phyloP scores from a whole-genome alignment of 345 rosid species.

The Populus deltoides region DNA sequence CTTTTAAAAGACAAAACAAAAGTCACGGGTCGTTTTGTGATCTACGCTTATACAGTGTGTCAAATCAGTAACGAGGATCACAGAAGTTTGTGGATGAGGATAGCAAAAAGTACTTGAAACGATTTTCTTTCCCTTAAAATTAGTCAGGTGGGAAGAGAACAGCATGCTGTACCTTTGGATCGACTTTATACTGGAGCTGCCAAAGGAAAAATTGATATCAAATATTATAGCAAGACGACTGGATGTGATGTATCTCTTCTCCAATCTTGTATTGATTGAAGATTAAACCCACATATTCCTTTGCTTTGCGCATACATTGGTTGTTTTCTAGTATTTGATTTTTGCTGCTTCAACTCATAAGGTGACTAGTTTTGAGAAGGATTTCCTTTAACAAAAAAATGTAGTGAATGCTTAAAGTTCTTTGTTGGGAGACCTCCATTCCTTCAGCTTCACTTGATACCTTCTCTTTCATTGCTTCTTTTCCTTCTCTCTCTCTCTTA shows the following conservation, averaged over 20 bases:
- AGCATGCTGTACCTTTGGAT: neutral
- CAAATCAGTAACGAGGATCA: neutral
- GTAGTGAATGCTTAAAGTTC: neutral
- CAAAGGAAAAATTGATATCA: neutral
- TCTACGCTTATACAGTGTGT: neutral
- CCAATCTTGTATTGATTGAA: neutral
- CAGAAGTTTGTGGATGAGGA: neutral
- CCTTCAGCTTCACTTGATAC: neutral
- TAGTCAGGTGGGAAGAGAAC: neutral
- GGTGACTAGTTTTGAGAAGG: neutral
- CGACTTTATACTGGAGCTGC: neutral
- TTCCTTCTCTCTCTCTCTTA: neutral
- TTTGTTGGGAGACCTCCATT: neutral
- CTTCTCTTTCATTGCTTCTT: neutral
- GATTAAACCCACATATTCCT: neutral
- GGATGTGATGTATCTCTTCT: neutral
- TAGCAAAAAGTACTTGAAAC: neutral
- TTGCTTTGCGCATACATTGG: neutral
- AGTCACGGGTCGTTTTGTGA: neutral
- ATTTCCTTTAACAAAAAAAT: neutral
- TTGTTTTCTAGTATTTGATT: neutral
- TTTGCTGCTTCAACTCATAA: neutral
- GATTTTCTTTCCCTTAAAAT: neutral
- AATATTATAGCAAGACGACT: neutral
- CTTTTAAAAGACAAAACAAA: neutral